These are phyloP conservation scores for Glebionis coronaria DNA, from an alignment of 129 eudicot genomes.

Conservation along the genomic window DNA sequence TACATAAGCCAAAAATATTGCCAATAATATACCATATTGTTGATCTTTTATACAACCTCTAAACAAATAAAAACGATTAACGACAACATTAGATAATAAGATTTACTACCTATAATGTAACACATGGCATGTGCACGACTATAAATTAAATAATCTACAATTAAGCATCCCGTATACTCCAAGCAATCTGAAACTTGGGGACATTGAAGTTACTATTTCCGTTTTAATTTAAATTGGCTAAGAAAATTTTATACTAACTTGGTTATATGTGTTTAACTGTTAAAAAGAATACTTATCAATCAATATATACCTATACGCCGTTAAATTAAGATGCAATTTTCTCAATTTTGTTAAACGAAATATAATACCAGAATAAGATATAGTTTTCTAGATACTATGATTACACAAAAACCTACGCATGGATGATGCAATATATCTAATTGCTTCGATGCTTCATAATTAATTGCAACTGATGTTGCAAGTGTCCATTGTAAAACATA, in stretches of 20 bases:
- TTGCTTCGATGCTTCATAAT: background rate
- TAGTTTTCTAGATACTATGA: constrained; percentile 1
- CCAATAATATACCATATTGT: background rate
- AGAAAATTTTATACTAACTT: background rate
- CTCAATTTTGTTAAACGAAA: background rate
- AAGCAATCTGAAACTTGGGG: no score
- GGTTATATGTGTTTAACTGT: no score
- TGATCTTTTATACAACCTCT: constrained; percentile 10
- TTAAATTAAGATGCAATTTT: no score
- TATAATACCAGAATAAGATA: background rate
- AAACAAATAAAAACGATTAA: background rate
- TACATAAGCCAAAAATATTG: background rate
- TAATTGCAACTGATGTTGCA: background rate
- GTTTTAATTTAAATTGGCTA: no score
- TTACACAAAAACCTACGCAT: background rate
- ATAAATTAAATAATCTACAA: no score
- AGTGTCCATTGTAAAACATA: background rate
- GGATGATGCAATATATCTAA: background rate
- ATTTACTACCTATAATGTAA: no score
- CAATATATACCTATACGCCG: no score
- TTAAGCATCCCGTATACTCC: no score
- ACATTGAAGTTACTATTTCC: no score
- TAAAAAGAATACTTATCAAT: no score
- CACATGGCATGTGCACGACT: no score
- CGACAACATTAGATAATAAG: background rate